phyloP scores from a whole-genome alignment of 305 asterid species.

The Ajuga reptans region DNA sequence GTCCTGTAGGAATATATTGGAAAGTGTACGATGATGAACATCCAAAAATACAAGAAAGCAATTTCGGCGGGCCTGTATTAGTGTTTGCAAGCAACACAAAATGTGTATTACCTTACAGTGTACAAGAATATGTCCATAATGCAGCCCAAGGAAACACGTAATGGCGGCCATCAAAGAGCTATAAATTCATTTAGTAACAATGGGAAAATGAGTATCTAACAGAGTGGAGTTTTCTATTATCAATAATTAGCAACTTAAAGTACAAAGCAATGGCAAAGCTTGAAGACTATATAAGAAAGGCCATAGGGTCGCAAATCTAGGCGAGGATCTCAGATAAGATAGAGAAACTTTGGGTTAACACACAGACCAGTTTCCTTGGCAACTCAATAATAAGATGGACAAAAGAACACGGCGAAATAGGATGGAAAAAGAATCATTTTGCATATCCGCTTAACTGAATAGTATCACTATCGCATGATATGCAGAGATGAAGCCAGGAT shows the following conservation, averaged over 20 bases:
- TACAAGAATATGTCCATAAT: conserved; percentile 75
- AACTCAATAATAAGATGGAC: too few species aligned
- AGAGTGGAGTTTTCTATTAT: neutral
- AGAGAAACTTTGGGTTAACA: neutral
- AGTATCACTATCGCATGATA: too few species aligned
- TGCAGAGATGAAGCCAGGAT: too few species aligned
- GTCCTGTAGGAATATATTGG: conserved; percentile 37
- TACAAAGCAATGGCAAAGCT: neutral
- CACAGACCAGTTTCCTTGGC: too few species aligned
- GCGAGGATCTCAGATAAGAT: neutral
- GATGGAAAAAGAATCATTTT: too few species aligned
- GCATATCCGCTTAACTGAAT: too few species aligned
- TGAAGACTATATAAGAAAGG: neutral
- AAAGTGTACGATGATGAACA: conserved; percentile 15
- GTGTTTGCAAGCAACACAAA: conserved; percentile 15
- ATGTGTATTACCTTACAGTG: conserved; percentile 49
- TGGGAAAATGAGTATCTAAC: conserved; percentile 17
- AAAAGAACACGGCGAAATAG: too few species aligned
- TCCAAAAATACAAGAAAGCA: conserved; percentile 7
- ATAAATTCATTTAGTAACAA: conserved; percentile 24
- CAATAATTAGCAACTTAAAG: conserved; percentile 11
- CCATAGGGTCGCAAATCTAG: neutral
- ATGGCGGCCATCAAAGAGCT: conserved; percentile 85
- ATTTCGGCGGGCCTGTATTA: neutral
- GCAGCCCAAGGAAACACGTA: conserved; percentile 72